These are phyloP conservation scores for Diutina scorzettiae DNA, from an alignment of 1,139 yeast genomes.

Conservation along the genomic window DNA sequence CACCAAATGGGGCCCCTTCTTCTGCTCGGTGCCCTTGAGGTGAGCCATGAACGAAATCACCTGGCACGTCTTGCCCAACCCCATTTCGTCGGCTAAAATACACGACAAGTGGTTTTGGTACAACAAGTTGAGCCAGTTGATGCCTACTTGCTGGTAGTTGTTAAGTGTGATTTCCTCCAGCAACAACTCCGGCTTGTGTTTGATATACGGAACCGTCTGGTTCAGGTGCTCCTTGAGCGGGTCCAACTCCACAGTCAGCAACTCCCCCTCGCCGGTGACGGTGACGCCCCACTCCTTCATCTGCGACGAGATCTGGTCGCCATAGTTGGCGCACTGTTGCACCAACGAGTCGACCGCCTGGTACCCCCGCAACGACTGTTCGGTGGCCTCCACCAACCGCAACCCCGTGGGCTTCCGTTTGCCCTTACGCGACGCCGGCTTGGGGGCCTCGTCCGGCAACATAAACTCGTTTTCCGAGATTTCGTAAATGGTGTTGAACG, in stretches of 20 bases:
- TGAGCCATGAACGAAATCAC: slow-evolving; percentile 89
- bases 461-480: slow-evolving; percentile 46
- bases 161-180: slow-evolving; percentile 58
- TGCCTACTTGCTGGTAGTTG: slow-evolving; percentile 88
- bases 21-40: slow-evolving; percentile 46
- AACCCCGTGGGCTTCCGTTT: slow-evolving; percentile 55
- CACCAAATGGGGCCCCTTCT: slow-evolving; percentile 63
- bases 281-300: slow-evolving; percentile 82
- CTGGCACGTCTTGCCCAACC: slow-evolving; percentile 92
- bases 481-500: slow-evolving; percentile 45
- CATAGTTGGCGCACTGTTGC: slow-evolving; percentile 70
- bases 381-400: slow-evolving; percentile 60
- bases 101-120: slow-evolving; percentile 76
- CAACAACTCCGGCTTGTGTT: slow-evolving; percentile 57
- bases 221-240: slow-evolving; percentile 15
- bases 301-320: slow-evolving; percentile 56
- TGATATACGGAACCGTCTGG: slow-evolving; percentile 35
- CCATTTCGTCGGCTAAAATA: slow-evolving; percentile 97
- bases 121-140: slow-evolving; percentile 81
- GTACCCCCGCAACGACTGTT: slow-evolving; percentile 68
- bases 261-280: slow-evolving; percentile 49
- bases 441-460: slow-evolving; percentile 12
- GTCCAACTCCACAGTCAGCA: slow-evolving; percentile 39
- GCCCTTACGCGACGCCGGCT: slow-evolving; percentile 12
- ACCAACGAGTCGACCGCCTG: slow-evolving; percentile 89